Conservation (phyloP, 2,329 filamentous ascomycete species). For the Colletotrichum karsti region DNA sequence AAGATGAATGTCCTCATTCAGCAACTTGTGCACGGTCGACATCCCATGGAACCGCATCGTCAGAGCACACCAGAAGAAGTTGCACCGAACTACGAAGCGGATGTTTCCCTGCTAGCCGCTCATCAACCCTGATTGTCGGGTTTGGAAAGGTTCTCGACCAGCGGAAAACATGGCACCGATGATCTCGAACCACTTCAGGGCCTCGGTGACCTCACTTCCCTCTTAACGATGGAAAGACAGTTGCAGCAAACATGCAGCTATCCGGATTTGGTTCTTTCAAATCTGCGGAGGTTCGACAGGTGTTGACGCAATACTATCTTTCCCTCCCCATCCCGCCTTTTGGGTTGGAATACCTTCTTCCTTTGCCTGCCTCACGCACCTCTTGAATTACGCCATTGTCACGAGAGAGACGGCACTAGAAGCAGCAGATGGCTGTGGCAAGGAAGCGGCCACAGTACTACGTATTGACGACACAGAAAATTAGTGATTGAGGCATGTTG, state of each 20-base stretch:
- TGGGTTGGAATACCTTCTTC: not conserved
- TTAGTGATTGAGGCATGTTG: not conserved
- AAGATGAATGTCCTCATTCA: not conserved
- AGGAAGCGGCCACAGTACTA: not conserved
- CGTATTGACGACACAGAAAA: not conserved
- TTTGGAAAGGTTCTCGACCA: constrained; percentile 2
- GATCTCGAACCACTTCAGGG: not conserved
- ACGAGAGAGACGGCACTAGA: not conserved
- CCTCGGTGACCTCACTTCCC: not conserved
- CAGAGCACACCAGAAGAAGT: not conserved
- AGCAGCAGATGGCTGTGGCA: not conserved
- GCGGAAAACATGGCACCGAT: not conserved
- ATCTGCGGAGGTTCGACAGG: not conserved
- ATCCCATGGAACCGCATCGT: not conserved
- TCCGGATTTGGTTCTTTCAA: not conserved
- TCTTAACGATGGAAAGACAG: not conserved
- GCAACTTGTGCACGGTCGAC: not conserved
- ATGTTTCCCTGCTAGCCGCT: not conserved
- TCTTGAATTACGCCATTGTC: not conserved
- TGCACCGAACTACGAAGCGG: not conserved
- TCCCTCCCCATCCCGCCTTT: not conserved
- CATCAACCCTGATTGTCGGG: constrained; percentile 16
- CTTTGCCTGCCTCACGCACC: not conserved
- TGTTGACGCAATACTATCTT: not conserved
- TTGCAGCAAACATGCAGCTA: constrained; percentile 4